phyloP scores from a whole-genome alignment of 805 yeast genomes.

The Yamadazyma phyllophila region DNA sequence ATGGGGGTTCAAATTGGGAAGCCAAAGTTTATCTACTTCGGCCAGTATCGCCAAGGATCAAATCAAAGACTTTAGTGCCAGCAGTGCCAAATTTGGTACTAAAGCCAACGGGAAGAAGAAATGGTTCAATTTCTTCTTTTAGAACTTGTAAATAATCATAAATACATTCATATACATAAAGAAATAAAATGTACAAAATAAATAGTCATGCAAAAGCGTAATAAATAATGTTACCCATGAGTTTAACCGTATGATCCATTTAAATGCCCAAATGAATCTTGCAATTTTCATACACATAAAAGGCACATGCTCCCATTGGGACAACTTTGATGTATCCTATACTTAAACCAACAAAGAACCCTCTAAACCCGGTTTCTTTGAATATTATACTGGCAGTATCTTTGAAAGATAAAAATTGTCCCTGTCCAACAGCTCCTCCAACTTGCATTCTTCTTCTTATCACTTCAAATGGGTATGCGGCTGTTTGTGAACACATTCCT shows the following conservation, averaged over 20 bases:
- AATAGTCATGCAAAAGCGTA: constrained; percentile 4
- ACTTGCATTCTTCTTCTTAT: constrained; percentile 95
- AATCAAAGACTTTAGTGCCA: constrained; percentile 41
- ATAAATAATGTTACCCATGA: not conserved
- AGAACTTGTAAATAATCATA: constrained; percentile 7
- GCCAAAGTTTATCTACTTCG: constrained; percentile 43
- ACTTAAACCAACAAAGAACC: constrained; percentile 91
- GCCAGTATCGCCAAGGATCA: constrained; percentile 31
- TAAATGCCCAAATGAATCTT: constrained; percentile 65
- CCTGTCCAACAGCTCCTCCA: constrained; percentile 69
- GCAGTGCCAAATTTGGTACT: constrained; percentile 51
- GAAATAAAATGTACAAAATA: constrained; percentile 1
- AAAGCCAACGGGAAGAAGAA: constrained; percentile 48
- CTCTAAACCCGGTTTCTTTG: constrained; percentile 74
- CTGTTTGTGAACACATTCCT: constrained; percentile 92
- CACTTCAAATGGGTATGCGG: constrained; percentile 96
- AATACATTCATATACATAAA: constrained; percentile 2
- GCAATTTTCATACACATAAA: constrained; percentile 87
- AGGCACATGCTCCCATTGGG: constrained; percentile 97
- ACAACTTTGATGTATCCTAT: constrained; percentile 93
- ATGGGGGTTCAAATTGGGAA: constrained; percentile 80
- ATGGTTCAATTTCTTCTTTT: constrained; percentile 63
- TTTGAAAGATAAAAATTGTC: constrained; percentile 52
- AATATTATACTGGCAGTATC: constrained; percentile 60
- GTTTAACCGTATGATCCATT: not conserved